Conservation (phyloP, 208 protist species). For the Acanthamoeba triangularis region DNA sequence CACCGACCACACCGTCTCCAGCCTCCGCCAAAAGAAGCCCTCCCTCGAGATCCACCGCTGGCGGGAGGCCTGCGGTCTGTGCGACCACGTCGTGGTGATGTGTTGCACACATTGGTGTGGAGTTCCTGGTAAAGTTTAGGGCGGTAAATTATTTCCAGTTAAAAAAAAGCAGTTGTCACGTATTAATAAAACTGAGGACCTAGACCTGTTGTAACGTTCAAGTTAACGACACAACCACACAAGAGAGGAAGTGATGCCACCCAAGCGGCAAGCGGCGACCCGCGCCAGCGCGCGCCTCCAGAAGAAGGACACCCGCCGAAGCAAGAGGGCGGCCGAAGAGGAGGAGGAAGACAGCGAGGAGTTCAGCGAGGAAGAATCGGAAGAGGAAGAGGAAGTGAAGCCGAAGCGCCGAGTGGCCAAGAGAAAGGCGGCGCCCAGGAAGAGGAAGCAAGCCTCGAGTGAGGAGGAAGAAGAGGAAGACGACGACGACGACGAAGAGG, state of each 20-base stretch:
- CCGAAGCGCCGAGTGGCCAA: neutral
- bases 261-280: neutral
- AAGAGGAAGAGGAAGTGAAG: neutral
- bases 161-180: too few relatives aligned
- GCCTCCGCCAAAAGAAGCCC: conserved; percentile 16
- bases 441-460: neutral
- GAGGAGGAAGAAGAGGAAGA: conserved; percentile 55
- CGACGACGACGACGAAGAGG: conserved; percentile 4
- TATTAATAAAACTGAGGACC: too few relatives aligned
- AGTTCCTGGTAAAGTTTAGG: too few relatives aligned
- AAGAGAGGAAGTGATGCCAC: neutral
- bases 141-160: too few relatives aligned
- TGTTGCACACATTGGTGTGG: too few relatives aligned
- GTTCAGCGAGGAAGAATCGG: neutral
- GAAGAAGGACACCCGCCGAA: neutral
- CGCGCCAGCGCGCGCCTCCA: neutral
- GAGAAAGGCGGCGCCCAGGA: neutral
- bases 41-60: neutral
- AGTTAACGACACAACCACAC: too few relatives aligned
- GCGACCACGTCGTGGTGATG: too few relatives aligned
- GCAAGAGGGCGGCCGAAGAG: neutral
- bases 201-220: too few relatives aligned
- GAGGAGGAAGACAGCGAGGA: neutral
- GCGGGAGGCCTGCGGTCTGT: neutral
- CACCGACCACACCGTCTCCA: neutral